Percentiles rank a stretch among this genome's conserved stretches.
phyloP scores from a whole-genome alignment of 805 yeast genomes.

The Isabelozyma gotoi region DNA sequence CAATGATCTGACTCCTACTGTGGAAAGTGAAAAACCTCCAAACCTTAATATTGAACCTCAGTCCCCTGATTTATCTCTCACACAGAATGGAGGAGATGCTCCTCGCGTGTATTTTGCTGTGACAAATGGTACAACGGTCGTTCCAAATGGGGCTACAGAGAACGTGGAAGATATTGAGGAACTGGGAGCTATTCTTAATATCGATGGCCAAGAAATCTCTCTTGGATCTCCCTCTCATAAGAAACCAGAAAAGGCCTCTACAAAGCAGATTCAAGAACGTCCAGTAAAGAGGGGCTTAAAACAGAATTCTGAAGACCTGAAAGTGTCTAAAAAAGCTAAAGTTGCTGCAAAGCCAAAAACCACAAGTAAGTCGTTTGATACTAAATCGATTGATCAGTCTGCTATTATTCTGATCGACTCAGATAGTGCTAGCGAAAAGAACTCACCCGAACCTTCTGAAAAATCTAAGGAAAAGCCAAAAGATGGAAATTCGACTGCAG shows the following conservation, averaged over 20 bases:
- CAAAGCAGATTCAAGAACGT: too few species aligned
- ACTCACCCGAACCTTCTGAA: neutral
- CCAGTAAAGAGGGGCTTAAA: too few species aligned
- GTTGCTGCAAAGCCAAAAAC: too few species aligned
- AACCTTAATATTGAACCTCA: neutral
- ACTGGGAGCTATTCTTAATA: neutral
- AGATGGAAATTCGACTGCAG: too few species aligned
- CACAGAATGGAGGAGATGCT: too few species aligned
- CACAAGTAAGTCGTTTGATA: neutral
- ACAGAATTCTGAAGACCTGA: too few species aligned
- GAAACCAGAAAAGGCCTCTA: too few species aligned
- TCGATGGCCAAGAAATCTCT: neutral
- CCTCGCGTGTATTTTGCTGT: neutral
- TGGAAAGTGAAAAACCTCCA: neutral
- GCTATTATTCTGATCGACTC: neutral
- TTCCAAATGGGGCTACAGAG: too few species aligned
- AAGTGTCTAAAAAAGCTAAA: too few species aligned
- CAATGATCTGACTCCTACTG: too few species aligned
- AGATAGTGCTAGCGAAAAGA: neutral
- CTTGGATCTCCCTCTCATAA: too few species aligned
- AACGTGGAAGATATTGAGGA: neutral
- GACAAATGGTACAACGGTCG: neutral
- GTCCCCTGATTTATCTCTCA: neutral
- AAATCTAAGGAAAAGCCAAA: too few species aligned
- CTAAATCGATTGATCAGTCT: neutral